Evolutionary conservation across 140 eudicot species (phyloP).

Genomic region (Anethum foeniculum): DNA sequence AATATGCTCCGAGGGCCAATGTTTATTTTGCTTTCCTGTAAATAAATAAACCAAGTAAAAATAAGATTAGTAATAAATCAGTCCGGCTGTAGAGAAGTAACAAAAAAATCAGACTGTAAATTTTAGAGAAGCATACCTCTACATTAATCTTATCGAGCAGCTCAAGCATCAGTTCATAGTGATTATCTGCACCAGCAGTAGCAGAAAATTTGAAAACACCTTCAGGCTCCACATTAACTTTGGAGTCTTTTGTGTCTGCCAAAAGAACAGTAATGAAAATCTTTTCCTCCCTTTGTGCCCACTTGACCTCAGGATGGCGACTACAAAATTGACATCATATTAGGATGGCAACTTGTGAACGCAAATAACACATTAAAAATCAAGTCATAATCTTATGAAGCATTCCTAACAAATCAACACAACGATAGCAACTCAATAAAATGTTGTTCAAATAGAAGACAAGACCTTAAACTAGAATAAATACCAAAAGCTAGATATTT

Average conservation of each 20-base stretch:
- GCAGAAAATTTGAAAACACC: constrained; percentile 77
- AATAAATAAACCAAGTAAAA: neutral
- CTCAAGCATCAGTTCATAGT: constrained; percentile 62
- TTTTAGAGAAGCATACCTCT: constrained; percentile 35
- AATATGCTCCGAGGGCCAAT: constrained; percentile 56
- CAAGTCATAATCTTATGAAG: neutral
- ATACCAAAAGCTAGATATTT: neutral
- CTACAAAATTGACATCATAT: constrained; percentile 21
- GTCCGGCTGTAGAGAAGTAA: neutral
- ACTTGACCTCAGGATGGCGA: constrained; percentile 88
- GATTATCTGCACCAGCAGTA: constrained; percentile 50
- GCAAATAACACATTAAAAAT: neutral
- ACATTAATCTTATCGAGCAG: constrained; percentile 81
- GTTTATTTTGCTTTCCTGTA: constrained; percentile 81
- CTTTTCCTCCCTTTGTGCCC: constrained; percentile 93
- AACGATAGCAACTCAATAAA: neutral
- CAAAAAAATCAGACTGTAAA: too few relatives aligned
- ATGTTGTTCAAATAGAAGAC: neutral
- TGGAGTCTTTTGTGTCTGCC: constrained; percentile 75
- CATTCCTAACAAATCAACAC: neutral
- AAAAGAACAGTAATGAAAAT: constrained; percentile 62
- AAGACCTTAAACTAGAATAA: neutral
- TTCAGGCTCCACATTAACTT: constrained; percentile 77
- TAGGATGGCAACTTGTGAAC: neutral
- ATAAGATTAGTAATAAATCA: neutral